A percentile compares a stretch with the other conserved stretches of the same genome.
These are phyloP conservation scores for Pelargonium exstipulatum DNA, from an alignment of 441 rosid genomes.

Conservation along the genomic window DNA sequence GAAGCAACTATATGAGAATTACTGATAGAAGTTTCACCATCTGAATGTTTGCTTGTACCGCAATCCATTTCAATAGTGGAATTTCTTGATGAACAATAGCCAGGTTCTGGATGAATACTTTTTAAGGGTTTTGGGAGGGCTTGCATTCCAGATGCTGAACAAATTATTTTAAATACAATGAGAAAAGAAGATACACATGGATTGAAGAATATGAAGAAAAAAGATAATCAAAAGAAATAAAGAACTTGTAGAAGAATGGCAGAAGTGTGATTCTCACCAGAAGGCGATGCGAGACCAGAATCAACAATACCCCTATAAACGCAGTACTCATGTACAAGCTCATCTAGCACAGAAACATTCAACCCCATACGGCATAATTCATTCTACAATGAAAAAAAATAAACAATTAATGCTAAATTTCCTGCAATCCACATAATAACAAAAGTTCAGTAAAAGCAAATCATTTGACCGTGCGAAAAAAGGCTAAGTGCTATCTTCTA, in stretches of 20 bases:
- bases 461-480: not conserved
- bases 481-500: not conserved
- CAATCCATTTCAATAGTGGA: slow-evolving; percentile 50
- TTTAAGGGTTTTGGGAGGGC: slow-evolving; percentile 32
- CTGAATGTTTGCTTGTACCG: slow-evolving; percentile 39
- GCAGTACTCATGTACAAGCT: slow-evolving; percentile 82
- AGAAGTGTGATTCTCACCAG: slow-evolving; percentile 33
- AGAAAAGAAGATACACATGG: not conserved
- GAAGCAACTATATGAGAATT: slow-evolving; percentile 32
- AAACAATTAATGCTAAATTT: slow-evolving; percentile 10
- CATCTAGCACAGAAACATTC: slow-evolving; percentile 65
- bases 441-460: not conserved
- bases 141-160: slow-evolving; percentile 34
- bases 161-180: not conserved
- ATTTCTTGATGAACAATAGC: slow-evolving; percentile 38
- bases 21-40: slow-evolving; percentile 46
- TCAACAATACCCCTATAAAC: slow-evolving; percentile 81
- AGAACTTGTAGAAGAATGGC: slow-evolving; percentile 9
- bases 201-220: not conserved
- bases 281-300: slow-evolving; percentile 39
- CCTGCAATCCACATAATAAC: not conserved
- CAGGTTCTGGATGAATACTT: slow-evolving; percentile 37
- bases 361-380: slow-evolving; percentile 83
- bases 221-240: slow-evolving; percentile 9
- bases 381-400: slow-evolving; percentile 51